Evolutionary conservation across 2,329 filamentous ascomycete species (phyloP), one percentile per base, ranked within the genome.

Genomic region (Ophiostoma montium): DNA sequence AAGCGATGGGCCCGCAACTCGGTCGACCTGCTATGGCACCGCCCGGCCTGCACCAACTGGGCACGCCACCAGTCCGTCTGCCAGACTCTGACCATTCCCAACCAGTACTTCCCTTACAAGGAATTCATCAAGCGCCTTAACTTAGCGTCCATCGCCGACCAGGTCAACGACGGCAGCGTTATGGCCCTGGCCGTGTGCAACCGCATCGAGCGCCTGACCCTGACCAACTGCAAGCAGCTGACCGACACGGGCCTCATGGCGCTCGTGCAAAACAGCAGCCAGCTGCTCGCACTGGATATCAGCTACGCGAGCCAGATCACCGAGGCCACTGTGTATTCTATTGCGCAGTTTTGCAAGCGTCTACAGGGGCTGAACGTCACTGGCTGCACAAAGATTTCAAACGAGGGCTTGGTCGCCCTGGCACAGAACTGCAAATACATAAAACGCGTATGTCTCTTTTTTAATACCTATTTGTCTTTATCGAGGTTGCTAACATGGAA

Each of bases 281-380:
- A 86, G 57, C 73, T 98, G 23, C 76, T 95, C 51, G 92, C 92
- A 27, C 70, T 98, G 51, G 92, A 98, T 62, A 83, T 98, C 19
- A 94, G 89, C 3, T 82, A 84, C 27, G 74, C 94, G 58, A 76
- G 79, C 81, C 81, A 84, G 58, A 82, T 95, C 53, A 94, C 88
- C 1, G 87, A 95, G 58, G 70, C 74, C 57, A 89, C 89, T 13
- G 80, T 95, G 62, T 69, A 77, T 55, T 75, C 80, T 18, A 78
- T 98, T 52, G 86, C 90, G 1, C 72, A 82, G 50, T 82, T 92
- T 64, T 96, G 92, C 64, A 75, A 76, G 45, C 79, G 86, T 47
- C 72, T 98, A 8, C 92, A 98, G 64, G 92, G 92, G 3, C 69
- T 98, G 46, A 98, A 98, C 60, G 83, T 98, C 54, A 90, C 90